Conservation (phyloP, 2,329 filamentous ascomycete genomes). For the Cercospora sojina region DNA sequence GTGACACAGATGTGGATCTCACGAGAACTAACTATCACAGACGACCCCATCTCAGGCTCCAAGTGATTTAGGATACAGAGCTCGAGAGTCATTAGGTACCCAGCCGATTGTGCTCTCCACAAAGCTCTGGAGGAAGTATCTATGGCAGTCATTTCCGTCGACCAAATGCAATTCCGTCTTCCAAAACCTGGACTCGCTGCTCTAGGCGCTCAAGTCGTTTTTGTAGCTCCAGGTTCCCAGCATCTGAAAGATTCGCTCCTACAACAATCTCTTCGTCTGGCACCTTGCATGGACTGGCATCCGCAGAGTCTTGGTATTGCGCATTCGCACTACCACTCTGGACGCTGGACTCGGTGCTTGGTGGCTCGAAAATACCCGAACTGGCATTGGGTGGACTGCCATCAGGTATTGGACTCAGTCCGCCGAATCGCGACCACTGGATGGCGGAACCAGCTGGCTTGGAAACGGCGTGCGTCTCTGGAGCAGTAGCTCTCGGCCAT, state of each 20-base stretch:
- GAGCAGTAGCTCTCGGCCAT: constrained; percentile 18
- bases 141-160: not conserved
- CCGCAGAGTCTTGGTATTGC: not conserved
- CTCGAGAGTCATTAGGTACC: not conserved
- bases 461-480: not conserved
- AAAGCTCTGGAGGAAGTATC: not conserved
- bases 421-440: constrained; percentile 26
- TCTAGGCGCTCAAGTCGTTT: constrained; percentile 1
- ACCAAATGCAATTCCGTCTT: not conserved
- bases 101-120: not conserved
- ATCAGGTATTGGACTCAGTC: constrained; percentile 34
- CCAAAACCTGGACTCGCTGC: not conserved
- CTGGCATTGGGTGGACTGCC: constrained; percentile 30
- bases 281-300: not conserved
- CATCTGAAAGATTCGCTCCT: not conserved
- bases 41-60: not conserved
- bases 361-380: constrained; percentile 1
- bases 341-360: not conserved
- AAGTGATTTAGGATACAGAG: not conserved
- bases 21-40: not conserved
- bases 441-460: not conserved
- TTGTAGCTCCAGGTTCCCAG: not conserved
- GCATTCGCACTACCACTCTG: not conserved
- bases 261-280: not conserved
- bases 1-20: not conserved